Evolutionary conservation across 192 early-diverging fungal genomes (phyloP).

Genomic region (Umbelopsis ramanniana): DNA sequence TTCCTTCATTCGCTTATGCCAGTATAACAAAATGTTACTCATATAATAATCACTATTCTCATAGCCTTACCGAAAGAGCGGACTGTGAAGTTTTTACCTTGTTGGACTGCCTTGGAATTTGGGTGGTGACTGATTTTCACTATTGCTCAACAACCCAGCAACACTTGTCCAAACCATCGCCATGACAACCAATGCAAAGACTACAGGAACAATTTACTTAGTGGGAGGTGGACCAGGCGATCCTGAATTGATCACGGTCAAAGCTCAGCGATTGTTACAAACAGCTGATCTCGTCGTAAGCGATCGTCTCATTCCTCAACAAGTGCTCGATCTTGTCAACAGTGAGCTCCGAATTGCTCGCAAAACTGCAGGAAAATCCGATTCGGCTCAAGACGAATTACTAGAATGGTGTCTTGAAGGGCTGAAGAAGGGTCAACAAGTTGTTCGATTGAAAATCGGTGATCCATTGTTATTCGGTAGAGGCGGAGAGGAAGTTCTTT

Average conservation of each 20-base stretch:
- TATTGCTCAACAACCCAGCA: background rate
- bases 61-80: too few relatives aligned
- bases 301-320: constrained; percentile 75
- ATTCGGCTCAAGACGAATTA: constrained; percentile 77
- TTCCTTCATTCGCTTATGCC: too few relatives aligned
- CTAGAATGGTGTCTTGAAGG: constrained; percentile 75
- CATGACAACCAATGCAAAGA: background rate
- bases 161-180: too few relatives aligned
- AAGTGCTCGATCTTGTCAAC: constrained; percentile 51
- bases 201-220: constrained; percentile 36
- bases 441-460: constrained; percentile 91
- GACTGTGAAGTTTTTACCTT: too few relatives aligned
- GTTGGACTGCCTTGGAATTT: too few relatives aligned
- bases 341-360: constrained; percentile 68
- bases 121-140: too few relatives aligned
- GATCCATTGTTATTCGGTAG: constrained; percentile 94
- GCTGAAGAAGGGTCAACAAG: constrained; percentile 64
- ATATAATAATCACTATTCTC: too few relatives aligned
- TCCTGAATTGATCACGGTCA: constrained; percentile 77
- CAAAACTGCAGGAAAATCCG: constrained; percentile 69
- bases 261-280: constrained; percentile 62
- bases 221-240: constrained; percentile 89
- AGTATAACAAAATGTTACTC: too few relatives aligned
- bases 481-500: constrained; percentile 86
- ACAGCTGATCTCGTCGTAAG: constrained; percentile 85